Base-by-base conservation (phyloP, 495 filamentous ascomycete genomes). In the Annulohypoxylon bovei region DNA sequence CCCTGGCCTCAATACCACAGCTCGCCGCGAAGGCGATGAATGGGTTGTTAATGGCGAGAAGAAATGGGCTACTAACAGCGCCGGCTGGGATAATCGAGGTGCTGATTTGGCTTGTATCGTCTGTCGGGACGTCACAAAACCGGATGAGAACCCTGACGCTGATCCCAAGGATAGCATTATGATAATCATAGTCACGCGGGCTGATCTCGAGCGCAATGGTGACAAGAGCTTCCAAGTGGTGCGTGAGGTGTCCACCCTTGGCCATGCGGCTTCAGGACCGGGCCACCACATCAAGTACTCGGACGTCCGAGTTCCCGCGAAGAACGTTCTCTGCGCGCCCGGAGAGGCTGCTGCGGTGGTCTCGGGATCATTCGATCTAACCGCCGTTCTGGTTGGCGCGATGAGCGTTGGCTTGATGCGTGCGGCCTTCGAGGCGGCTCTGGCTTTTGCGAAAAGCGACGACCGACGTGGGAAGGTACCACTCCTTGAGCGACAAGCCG, bases 31-130 rank as follows among this genome's bases (percentile, higher is more conserved):
- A 20, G 84, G 83, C 9, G 80, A 86, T 30, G 80, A 86, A 40
- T 87, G 83, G 83, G 73, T 87, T 18, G 75, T 88, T 27, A 83
- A 83, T 71, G 86, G 86, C n/a, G 84, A 86, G 53, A 88, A 87
- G 80, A 81, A 83, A 60, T 87, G 85, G 84, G 84, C 85, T 32
- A 85, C 84, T n/a, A 87, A 87, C 64, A 79, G 76, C 58, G 80
- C 79, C 2, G 85, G 85, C 22, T 87, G 85, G 84, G 85, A 87
- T 58, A 77, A 78, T 56, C 71, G 76, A 59, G 85, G 86, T 7
- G 81, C 82, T n/a, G 83, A 85, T 22, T 74, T 88, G 4, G 80
- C 81, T 49, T 87, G 85, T 62, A 81, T 87, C 6, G 84, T 86
- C 11, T 87, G 85, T 68, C 81, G 84, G 14, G 78, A 80, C 53